phyloP scores from a whole-genome alignment of 306 rosid species.

The Pueraria montana region DNA sequence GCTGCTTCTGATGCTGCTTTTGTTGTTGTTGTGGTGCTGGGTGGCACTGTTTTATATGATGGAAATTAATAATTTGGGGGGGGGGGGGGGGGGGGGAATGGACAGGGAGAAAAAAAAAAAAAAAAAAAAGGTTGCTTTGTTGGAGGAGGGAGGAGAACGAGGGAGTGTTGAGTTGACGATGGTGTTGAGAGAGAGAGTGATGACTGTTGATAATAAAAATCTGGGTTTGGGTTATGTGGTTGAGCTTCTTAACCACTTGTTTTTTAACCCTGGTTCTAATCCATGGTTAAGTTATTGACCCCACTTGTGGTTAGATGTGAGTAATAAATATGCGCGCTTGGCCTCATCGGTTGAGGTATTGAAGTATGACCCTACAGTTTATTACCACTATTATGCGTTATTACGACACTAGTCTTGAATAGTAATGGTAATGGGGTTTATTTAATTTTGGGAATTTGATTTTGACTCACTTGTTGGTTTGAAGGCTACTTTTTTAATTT shows the following conservation, averaged over 20 bases:
- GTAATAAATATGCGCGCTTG: constrained; percentile 69
- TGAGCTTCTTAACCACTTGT: constrained; percentile 83
- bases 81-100: too few relatives aligned
- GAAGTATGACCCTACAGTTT: constrained; percentile 37
- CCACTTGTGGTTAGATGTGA: constrained; percentile 74
- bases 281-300: constrained; percentile 83
- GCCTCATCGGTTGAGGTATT: constrained; percentile 21
- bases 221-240: constrained; percentile 74
- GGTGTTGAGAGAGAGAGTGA: constrained; percentile 50
- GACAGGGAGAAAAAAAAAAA: not conserved
- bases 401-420: constrained; percentile 10
- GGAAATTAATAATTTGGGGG: too few relatives aligned
- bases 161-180: not conserved
- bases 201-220: constrained; percentile 77
- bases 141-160: constrained; percentile 19
- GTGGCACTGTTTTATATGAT: constrained; percentile 43
- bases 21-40: not conserved
- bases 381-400: constrained; percentile 34
- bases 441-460: constrained; percentile 46
- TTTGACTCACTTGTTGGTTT: not conserved
- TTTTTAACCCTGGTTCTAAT: constrained; percentile 88
- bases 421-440: constrained; percentile 11
- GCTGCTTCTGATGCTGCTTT: not conserved
- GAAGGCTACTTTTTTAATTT: too few relatives aligned
- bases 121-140: constrained; percentile 27